Evolutionary conservation across 2,329 filamentous ascomycete genomes (phyloP).

Genomic region (Thelonectria rubi): DNA sequence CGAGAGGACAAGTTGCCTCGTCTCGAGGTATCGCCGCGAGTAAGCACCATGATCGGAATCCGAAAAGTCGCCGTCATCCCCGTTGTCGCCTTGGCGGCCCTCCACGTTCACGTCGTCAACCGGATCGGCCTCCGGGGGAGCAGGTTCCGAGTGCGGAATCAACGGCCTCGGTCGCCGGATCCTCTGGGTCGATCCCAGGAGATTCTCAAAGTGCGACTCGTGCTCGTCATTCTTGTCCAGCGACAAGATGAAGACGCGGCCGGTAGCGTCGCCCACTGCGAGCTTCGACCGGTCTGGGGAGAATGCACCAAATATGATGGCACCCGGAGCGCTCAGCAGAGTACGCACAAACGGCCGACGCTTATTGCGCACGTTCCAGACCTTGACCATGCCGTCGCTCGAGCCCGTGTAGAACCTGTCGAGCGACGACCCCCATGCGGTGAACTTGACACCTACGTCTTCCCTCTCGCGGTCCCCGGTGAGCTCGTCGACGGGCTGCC

Average conservation of each 20-base stretch:
- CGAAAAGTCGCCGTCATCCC: conserved; percentile 13
- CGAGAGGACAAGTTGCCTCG: conserved; percentile 53
- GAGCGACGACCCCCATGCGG: conserved; percentile 65
- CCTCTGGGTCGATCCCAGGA: conserved; percentile 48
- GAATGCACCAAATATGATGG: conserved; percentile 67
- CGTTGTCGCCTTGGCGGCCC: neutral
- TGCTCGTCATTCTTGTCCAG: conserved; percentile 56
- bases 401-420: conserved; percentile 71
- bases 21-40: conserved; percentile 48
- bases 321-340: conserved; percentile 63
- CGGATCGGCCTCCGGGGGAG: conserved; percentile 47
- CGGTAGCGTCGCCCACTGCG: conserved; percentile 68
- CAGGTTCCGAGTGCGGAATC: conserved; percentile 60
- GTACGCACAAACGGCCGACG: conserved; percentile 59
- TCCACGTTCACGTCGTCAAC: conserved; percentile 27
- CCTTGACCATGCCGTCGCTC: conserved; percentile 69
- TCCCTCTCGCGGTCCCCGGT: conserved; percentile 60
- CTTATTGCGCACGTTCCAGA: conserved; percentile 66
- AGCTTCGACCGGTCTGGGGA: conserved; percentile 65
- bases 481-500: conserved; percentile 52
- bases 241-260: conserved; percentile 65
- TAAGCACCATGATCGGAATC: conserved; percentile 36
- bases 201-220: conserved; percentile 46
- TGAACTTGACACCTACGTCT: conserved; percentile 71
- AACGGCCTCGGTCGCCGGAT: conserved; percentile 59